Base-by-base conservation (phyloP, 1,139 yeast genomes). In the Protomyces pachydermus region DNA sequence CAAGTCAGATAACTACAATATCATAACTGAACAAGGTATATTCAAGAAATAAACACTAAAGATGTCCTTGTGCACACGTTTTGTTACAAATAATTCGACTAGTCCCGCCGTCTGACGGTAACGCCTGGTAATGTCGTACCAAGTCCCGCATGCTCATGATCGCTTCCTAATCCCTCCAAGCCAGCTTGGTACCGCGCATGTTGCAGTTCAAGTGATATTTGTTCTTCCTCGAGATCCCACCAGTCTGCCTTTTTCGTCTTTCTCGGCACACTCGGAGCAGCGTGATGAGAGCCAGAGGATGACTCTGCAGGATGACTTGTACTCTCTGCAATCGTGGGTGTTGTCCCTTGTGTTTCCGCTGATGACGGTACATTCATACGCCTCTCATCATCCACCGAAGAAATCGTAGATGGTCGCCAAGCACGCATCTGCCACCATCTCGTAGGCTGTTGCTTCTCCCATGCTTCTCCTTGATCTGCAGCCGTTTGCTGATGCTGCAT, bases 211-310 rank as follows among this genome's bases (percentile, higher is more conserved):
- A 16, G 20, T 18, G 23, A n/a, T 4, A 42, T 10, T 10, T 16
- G 16, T 20, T 51, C 46, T 34, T 48, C 61, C 50, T 57, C 61
- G 14, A 57, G 38, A 32, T 58, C 62, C 62, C 62, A 58, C 62
- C 62, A 58, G 9, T 58, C 62, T 12, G 56, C 12, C 35, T 37
- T 50, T n/a, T 23, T n/a, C 9, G n/a, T 32, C 37, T 48, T n/a
- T 58, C n/a, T 52, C 20, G 14, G 39, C 34, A 8, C 56, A 46
- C 14, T 38, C 51, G 6, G 25, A 20, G 12, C 28, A 35, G 16
- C 38, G 50, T 20, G 23, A 32, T 16, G 18, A 23, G 18, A 48
- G 48, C 6, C 61, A 35, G 28, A 18, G 28, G 8, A 12, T 18
- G 4, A 2, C 23, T 20, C 28, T 16, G 14, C 51, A 16, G 51